A percentile compares a stretch with the other conserved stretches of the same genome.
Evolutionary conservation across 208 protist species (phyloP).

Genomic region (Acanthamoeba castellanii): DNA sequence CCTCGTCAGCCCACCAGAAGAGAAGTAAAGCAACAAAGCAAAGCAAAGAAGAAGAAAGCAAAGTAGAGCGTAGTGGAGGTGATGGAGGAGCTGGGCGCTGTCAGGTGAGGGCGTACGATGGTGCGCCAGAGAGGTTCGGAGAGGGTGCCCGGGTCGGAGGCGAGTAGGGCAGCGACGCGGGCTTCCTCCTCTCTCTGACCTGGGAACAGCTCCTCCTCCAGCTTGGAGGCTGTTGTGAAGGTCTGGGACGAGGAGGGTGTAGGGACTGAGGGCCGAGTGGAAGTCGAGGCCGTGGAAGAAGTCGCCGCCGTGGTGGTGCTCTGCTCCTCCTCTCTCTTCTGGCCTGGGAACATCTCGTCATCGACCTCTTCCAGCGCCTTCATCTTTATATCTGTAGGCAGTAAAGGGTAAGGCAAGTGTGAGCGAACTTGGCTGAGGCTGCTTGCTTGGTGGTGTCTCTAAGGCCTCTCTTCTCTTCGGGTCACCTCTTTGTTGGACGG

Average conservation of each 20-base stretch:
- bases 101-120: constrained; percentile 22
- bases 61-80: neutral
- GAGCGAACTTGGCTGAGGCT: no score
- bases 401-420: no score
- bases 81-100: no score
- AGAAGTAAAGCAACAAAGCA: neutral
- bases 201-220: constrained; percentile 36
- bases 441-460: no score
- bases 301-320: neutral
- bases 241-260: neutral
- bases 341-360: neutral
- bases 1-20: neutral
- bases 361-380: neutral
- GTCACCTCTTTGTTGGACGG: no score
- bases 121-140: constrained; percentile 76
- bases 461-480: no score
- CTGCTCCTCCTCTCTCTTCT: neutral
- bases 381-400: no score
- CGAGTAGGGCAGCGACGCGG: neutral
- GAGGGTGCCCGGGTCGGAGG: constrained; percentile 66
- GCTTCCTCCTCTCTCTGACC: constrained; percentile 21
- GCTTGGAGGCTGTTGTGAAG: no score
- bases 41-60: no score
- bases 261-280: no score
- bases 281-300: neutral